phyloP scores from a whole-genome alignment of 2,329 filamentous ascomycete species.

The Fusarium piperis region DNA sequence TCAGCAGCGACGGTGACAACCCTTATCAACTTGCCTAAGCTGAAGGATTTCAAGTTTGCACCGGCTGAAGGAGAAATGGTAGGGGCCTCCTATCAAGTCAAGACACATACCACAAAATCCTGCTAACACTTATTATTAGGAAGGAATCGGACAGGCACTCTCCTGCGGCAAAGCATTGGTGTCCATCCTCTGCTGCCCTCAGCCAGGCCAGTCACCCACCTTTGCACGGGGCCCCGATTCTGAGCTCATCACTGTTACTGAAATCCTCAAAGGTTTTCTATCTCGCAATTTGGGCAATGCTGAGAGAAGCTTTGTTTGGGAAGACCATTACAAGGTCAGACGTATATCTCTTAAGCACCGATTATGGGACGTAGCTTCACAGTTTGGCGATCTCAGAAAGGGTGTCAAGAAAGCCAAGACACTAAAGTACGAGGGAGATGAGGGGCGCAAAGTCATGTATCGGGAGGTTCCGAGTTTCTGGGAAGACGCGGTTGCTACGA shows the following conservation, averaged over 20 bases:
- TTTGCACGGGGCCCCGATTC: background rate
- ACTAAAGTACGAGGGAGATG: background rate
- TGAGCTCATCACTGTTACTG: background rate
- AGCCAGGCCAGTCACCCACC: background rate
- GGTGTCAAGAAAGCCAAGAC: background rate
- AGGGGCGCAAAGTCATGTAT: background rate
- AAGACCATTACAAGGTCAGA: background rate
- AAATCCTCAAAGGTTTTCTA: background rate
- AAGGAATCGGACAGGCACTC: constrained; percentile 13
- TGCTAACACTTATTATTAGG: background rate
- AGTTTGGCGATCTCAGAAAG: background rate
- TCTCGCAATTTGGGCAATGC: background rate
- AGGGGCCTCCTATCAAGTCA: background rate
- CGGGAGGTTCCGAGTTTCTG: background rate
- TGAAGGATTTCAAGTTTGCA: background rate
- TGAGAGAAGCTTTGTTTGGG: background rate
- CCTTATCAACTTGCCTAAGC: background rate
- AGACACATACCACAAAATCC: background rate
- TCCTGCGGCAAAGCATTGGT: constrained; percentile 3
- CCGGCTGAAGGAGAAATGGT: constrained; percentile 10
- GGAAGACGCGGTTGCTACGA: background rate
- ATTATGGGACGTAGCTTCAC: background rate
- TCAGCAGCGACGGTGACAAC: background rate
- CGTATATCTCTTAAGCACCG: background rate
- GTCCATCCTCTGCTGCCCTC: constrained; percentile 3